Conservation (phyloP, 768 basidiomycete genomes). For the Tephrocybe sp. region DNA sequence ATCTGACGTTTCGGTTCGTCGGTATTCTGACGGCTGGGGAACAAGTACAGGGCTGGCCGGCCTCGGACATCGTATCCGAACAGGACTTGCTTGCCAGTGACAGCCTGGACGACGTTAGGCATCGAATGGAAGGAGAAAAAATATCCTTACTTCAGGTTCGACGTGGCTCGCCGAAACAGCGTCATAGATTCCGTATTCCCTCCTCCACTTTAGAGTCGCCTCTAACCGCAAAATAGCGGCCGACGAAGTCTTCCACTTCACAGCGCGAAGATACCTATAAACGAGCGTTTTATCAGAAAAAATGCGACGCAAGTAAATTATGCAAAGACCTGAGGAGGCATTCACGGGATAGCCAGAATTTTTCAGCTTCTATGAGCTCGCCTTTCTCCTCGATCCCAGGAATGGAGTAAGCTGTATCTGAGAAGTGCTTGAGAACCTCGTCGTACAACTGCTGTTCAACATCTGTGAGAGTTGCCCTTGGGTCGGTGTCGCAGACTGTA, state of each 20-base stretch:
- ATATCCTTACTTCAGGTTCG: slow-evolving; percentile 66
- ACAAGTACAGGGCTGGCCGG: slow-evolving; percentile 71
- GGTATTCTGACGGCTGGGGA: slow-evolving; percentile 76
- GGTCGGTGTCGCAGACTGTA: slow-evolving; percentile 24
- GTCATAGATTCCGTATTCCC: slow-evolving; percentile 76
- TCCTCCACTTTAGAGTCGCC: slow-evolving; percentile 74
- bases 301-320: background rate
- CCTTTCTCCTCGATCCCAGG: slow-evolving; percentile 43
- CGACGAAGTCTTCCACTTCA: slow-evolving; percentile 64
- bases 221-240: slow-evolving; percentile 69
- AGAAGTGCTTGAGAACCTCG: slow-evolving; percentile 61
- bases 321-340: slow-evolving; percentile 62
- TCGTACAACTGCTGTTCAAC: slow-evolving; percentile 50
- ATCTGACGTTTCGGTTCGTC: slow-evolving; percentile 66
- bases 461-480: slow-evolving; percentile 38
- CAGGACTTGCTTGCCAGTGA: slow-evolving; percentile 80
- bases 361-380: slow-evolving; percentile 61
- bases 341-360: slow-evolving; percentile 81
- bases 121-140: too few relatives aligned
- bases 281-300: background rate
- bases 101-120: slow-evolving; percentile 52
- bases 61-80: slow-evolving; percentile 73
- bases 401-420: slow-evolving; percentile 48
- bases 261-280: slow-evolving; percentile 70
- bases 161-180: slow-evolving; percentile 58